Evolutionary conservation across 352 stramenopile genomes (phyloP).

Genomic region (Thalassiosira oceanica): DNA sequence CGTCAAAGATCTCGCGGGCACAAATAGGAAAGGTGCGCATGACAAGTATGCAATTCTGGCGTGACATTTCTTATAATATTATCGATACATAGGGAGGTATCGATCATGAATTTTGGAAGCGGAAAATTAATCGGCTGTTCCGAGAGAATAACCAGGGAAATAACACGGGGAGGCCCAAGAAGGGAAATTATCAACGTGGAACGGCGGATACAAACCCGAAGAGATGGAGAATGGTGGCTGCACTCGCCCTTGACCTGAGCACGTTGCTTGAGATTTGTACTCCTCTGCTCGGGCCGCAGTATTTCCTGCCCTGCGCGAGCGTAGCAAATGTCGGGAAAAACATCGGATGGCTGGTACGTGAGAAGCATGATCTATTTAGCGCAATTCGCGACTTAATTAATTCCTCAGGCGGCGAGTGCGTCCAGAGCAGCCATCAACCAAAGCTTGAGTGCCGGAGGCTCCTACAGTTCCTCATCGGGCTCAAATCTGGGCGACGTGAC

Average conservation of each 20-base stretch:
- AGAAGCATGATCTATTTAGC: too few relatives aligned
- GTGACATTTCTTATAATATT: too few relatives aligned
- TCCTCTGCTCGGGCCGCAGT: slow-evolving; percentile 82
- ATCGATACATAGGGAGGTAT: too few relatives aligned
- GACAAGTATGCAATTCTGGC: too few relatives aligned
- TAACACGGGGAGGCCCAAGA: too few relatives aligned
- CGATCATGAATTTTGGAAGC: slow-evolving; percentile 33
- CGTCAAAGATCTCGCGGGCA: too few relatives aligned
- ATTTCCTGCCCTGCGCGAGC: slow-evolving; percentile 84
- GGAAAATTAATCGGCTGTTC: slow-evolving; percentile 8
- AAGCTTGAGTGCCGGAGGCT: slow-evolving; percentile 80
- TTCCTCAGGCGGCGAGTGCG: slow-evolving; percentile 89
- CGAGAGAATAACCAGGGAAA: not conserved
- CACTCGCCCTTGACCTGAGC: slow-evolving; percentile 87
- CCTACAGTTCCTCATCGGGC: not conserved
- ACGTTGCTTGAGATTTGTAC: slow-evolving; percentile 91
- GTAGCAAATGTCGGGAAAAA: slow-evolving; percentile 91
- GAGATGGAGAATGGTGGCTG: slow-evolving; percentile 89
- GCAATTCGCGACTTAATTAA: too few relatives aligned
- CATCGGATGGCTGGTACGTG: slow-evolving; percentile 92
- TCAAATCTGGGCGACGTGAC: slow-evolving; percentile 94
- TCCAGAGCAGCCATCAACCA: slow-evolving; percentile 93
- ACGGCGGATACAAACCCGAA: slow-evolving; percentile 89
- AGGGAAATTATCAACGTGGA: slow-evolving; percentile 66
- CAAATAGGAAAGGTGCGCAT: too few relatives aligned